A percentile compares a stretch with the other conserved stretches of the same genome.
Conservation (phyloP, 2,329 filamentous ascomycete species). For the Zasmidium cellare region DNA sequence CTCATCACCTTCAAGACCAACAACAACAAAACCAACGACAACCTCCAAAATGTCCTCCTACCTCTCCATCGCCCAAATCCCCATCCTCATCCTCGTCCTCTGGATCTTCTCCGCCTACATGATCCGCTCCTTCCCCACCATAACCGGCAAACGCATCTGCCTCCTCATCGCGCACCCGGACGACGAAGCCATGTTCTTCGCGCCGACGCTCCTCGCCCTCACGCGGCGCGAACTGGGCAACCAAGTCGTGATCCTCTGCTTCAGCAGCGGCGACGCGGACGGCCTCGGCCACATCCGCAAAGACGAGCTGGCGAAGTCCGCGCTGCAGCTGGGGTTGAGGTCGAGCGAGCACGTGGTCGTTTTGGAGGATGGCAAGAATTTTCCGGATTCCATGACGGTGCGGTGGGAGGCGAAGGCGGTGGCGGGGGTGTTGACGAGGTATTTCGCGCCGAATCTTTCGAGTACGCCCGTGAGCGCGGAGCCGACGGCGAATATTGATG, state of each 20-base stretch:
- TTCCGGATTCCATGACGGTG: conserved; percentile 85
- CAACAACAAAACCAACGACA: neutral
- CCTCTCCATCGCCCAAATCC: conserved; percentile 39
- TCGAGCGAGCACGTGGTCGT: conserved; percentile 78
- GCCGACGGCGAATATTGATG: conserved; percentile 65
- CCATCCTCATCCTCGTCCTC: conserved; percentile 43
- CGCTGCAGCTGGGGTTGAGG: conserved; percentile 71
- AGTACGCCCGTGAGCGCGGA: conserved; percentile 47
- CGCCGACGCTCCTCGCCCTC: conserved; percentile 81
- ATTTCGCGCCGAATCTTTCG: conserved; percentile 69
- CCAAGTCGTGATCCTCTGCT: conserved; percentile 89
- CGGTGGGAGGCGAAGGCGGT: conserved; percentile 74
- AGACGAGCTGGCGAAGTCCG: conserved; percentile 80
- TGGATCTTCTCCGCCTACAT: conserved; percentile 52
- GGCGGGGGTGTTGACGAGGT: conserved; percentile 65
- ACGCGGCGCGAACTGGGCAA: conserved; percentile 78
- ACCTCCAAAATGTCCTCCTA: conserved; percentile 41
- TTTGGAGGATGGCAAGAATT: conserved; percentile 75
- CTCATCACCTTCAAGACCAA: too few species aligned
- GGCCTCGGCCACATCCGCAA: conserved; percentile 81
- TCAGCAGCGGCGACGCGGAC: conserved; percentile 88
- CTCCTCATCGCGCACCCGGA: conserved; percentile 96
- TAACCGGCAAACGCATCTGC: conserved; percentile 82
- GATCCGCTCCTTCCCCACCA: conserved; percentile 58
- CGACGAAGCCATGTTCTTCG: conserved; percentile 99